Base-by-base conservation (phyloP, 805 yeast species). In the Aciculoconidium aculeatum region DNA sequence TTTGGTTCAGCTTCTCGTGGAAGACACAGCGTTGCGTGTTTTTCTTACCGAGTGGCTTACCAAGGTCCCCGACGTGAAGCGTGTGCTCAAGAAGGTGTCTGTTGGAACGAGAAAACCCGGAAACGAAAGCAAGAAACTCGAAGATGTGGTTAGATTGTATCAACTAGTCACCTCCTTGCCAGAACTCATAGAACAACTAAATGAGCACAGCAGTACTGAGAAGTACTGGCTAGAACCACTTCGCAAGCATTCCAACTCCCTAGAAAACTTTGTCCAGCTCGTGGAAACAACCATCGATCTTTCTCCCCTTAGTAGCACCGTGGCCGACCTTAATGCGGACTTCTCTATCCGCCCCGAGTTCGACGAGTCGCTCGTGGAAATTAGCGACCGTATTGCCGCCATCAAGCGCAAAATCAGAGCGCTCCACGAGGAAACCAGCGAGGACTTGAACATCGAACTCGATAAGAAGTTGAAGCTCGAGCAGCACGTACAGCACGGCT, bases 251-350 rank as follows among this genome's bases (percentile, higher is more conserved):
- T 58, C 68, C 21, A 55, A 51, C 3, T 72, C 81, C 2, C 62
- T 92, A 28, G 50, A 58, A 11, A 86, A 83, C 42, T 71, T 81
- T 22, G 80, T 82, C 51, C 95, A 86, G 49, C 66, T 92, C 49
- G 88, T 92, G 7, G 96, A 92, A 53, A 80, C 94, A 3, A 88
- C 97, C 0, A 78, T 92, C 15, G 98, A 92, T 49, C 63, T 92
- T 26, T 75, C 80, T 12, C 87, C 94, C 3, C 66, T 86, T 34
- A 88, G 83, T 25, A 69, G 78, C 25, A 31, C 49, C n/a, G 48
- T 56, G 5, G 50, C 55, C 2, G 44, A 48, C 34, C 44, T 59
- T 28, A 48, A 53, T 37, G 84, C 85, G 30, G 94, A 92, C 36
- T 85, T 80, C 45, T 77, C 82, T 42, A 84, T 92, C 31, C 81